Evolutionary conservation across 192 early-diverging fungal species (phyloP).

Genomic region (Chytriomyces sp.): DNA sequence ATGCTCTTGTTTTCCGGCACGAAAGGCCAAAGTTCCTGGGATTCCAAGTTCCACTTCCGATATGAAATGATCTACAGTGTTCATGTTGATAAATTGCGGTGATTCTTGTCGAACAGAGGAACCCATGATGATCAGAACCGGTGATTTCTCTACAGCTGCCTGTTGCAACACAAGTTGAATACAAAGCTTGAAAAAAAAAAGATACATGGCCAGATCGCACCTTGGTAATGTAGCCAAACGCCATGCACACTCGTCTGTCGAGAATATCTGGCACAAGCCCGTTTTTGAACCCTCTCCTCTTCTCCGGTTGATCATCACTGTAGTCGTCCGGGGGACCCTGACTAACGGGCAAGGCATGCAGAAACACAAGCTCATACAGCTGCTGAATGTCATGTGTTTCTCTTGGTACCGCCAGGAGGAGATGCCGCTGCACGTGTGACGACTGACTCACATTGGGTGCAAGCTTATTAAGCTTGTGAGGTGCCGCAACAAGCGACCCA

Average conservation of each 20-base stretch:
- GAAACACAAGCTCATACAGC: constrained; percentile 26
- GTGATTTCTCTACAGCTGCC: constrained; percentile 31
- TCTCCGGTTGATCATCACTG: not conserved
- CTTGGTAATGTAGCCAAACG: constrained; percentile 22
- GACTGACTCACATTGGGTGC: not conserved
- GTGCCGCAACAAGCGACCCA: not conserved
- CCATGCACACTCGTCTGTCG: constrained; percentile 11
- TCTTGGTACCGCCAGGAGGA: constrained; percentile 16
- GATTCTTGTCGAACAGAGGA: not conserved
- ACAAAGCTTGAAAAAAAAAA: too few relatives aligned
- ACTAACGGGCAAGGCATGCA: constrained; percentile 14
- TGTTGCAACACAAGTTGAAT: not conserved
- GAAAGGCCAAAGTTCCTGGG: constrained; percentile 19
- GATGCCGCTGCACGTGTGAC: not conserved
- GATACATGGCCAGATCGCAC: not conserved
- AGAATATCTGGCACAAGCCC: constrained; percentile 22
- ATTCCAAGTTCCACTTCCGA: constrained; percentile 24
- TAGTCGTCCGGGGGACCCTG: not conserved
- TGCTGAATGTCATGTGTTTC: constrained; percentile 12
- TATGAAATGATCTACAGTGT: constrained; percentile 29
- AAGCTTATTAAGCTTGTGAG: not conserved
- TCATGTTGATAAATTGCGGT: constrained; percentile 28
- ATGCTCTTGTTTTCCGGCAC: constrained; percentile 16
- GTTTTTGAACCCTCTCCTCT: not conserved
- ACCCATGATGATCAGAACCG: constrained; percentile 25